phyloP scores from a whole-genome alignment of 768 basidiomycete genomes.

The Boletus sp. region DNA sequence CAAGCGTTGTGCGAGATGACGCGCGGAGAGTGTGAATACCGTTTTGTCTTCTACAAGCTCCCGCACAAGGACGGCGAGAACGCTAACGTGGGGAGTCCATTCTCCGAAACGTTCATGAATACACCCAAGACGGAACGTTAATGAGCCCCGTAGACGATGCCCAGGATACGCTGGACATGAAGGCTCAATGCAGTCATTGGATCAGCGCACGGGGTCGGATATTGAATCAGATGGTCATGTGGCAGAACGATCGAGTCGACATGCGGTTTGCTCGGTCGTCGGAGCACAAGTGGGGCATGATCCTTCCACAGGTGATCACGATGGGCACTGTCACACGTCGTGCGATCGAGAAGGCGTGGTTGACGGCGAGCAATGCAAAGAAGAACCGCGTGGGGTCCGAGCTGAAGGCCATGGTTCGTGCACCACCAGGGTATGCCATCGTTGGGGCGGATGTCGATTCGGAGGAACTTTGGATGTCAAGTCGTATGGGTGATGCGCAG shows the following conservation, averaged over 20 bases:
- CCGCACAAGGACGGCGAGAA: constrained; percentile 95
- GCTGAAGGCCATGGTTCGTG: constrained; percentile 95
- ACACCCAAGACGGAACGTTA: constrained; percentile 80
- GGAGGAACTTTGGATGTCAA: constrained; percentile 98
- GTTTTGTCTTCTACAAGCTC: constrained; percentile 80
- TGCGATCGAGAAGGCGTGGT: constrained; percentile 97
- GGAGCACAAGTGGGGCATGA: constrained; percentile 76
- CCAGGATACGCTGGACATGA: constrained; percentile 70
- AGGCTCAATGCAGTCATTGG: constrained; percentile 66
- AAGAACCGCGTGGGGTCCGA: constrained; percentile 97
- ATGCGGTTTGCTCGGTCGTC: constrained; percentile 47
- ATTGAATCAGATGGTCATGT: constrained; percentile 89
- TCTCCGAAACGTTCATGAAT: constrained; percentile 86
- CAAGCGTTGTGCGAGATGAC: constrained; percentile 48
- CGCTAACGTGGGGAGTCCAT: constrained; percentile 92
- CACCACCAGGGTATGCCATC: constrained; percentile 89
- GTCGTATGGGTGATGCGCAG: constrained; percentile 97
- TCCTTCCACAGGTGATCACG: constrained; percentile 92
- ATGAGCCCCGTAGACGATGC: constrained; percentile 76
- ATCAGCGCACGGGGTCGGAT: constrained; percentile 91
- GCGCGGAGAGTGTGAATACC: constrained; percentile 36
- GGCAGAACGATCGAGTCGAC: constrained; percentile 54
- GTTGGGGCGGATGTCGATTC: constrained; percentile 99
- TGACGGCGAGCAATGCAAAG: constrained; percentile 98
- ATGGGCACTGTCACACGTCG: constrained; percentile 99